These are phyloP conservation scores for Syncephalastrum racemosum DNA, from an alignment of 371 early-diverging fungal species.

Conservation along the genomic window DNA sequence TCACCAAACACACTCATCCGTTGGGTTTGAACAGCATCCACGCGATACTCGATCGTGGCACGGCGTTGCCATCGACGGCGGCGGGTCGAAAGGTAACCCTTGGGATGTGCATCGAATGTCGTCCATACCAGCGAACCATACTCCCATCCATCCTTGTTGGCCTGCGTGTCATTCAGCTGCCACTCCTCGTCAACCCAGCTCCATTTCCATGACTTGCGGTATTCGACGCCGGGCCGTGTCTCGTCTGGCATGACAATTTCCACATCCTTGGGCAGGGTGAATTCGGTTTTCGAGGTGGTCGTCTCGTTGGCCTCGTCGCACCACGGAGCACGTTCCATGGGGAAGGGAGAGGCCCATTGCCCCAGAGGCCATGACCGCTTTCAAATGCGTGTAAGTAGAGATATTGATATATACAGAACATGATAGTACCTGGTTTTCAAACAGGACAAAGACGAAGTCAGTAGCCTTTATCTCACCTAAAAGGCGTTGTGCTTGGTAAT, in stretches of 20 bases:
- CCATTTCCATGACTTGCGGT: slow-evolving; percentile 16
- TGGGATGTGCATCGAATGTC: slow-evolving; percentile 12
- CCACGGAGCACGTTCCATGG: slow-evolving; percentile 17
- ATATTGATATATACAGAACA: not conserved
- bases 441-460: slow-evolving; percentile 18
- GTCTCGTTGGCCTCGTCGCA: slow-evolving; percentile 17
- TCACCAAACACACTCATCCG: not conserved
- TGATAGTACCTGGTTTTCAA: slow-evolving; percentile 20
- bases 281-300: slow-evolving; percentile 8
- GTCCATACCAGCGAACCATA: slow-evolving; percentile 21
- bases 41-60: slow-evolving; percentile 14
- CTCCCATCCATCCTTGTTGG: slow-evolving; percentile 17
- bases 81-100: slow-evolving; percentile 22
- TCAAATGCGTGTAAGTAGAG: not conserved
- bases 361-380: slow-evolving; percentile 21
- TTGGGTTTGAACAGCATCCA: not conserved
- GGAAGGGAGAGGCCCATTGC: slow-evolving; percentile 11
- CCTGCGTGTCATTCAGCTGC: slow-evolving; percentile 9
- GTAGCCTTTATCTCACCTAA: slow-evolving; percentile 2
- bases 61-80: slow-evolving; percentile 23
- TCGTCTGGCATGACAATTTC: slow-evolving; percentile 6
- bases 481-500: slow-evolving; percentile 12
- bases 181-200: slow-evolving; percentile 17
- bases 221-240: not conserved
- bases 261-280: slow-evolving; percentile 12